Base-by-base conservation (phyloP, 2,329 filamentous ascomycete genomes). In the Cladosporium oxysporum region DNA sequence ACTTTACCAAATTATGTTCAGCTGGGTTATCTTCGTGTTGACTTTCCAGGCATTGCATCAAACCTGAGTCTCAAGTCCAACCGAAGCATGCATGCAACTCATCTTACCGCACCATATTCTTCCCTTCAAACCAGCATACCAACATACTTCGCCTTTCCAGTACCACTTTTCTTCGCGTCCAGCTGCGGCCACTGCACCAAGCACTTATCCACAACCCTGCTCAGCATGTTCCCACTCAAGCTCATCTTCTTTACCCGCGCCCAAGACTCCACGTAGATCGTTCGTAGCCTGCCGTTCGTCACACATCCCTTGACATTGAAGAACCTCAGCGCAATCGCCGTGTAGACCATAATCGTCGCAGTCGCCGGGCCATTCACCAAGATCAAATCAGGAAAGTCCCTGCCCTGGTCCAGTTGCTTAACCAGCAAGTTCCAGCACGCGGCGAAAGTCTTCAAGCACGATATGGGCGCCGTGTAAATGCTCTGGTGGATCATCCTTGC, bases 241-340 rank as follows among this genome's bases (percentile, higher is more conserved):
- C 94, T 98, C 69, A 98, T 79, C 14, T 87, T 89, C 70, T 85
- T 89, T 18, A 96, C 91, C 18, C 95, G 85, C 2, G 95, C 94
- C 90, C 93, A 97, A 23, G 91, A 95, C 82, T 99, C 95, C 31
- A 97, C 86, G 76, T 95, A 99, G 16, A 98, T 82, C 11, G 91
- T 89, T 68, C 88, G 87, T 80, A 94, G 89, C 69, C 84, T 85
- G 31, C 83, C 79, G 23, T 81, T 76, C 8, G 73, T 74, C 44
- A 78, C 69, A 35, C 73, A 77, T 11, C 79, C 77, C 58, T 70
- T 67, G 6, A 78, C 58, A 66, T 83, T 73, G 66, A 84, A 80
- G 72, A 87, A 83, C n/a, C 85, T 82, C 60, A 91, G 72, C 16
- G 88, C 58, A 2, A 85, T 77, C 1, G 83, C 81, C 0, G 87